phyloP scores from a whole-genome alignment of 352 stramenopile genomes.

The Thalassiosira hispida region DNA sequence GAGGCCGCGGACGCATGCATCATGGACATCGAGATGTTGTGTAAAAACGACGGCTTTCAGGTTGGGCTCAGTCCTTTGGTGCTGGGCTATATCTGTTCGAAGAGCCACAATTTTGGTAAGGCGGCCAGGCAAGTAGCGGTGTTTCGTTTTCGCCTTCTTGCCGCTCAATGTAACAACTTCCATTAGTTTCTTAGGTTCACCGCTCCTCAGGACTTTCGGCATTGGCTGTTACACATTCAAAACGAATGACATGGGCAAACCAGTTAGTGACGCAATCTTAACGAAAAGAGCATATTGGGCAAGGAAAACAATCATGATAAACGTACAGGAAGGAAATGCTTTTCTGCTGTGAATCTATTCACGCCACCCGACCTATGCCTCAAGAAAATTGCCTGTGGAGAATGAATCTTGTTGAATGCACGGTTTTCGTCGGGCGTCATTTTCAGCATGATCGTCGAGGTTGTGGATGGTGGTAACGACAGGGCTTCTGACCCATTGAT shows the following conservation, averaged over 20 bases:
- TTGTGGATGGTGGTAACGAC: conserved; percentile 25
- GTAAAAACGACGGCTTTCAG: conserved; percentile 23
- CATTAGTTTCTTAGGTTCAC: no score
- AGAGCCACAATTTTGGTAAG: conserved; percentile 34
- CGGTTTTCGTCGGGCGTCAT: conserved; percentile 18
- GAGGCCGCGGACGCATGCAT: conserved; percentile 6
- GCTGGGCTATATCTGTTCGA: conserved; percentile 12
- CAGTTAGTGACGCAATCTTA: no score
- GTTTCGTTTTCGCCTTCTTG: background rate
- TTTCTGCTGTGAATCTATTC: no score
- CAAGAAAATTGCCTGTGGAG: background rate
- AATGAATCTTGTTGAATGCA: conserved; percentile 13
- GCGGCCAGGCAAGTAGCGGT: conserved; percentile 2
- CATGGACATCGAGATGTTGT: conserved; percentile 14
- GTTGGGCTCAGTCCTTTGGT: background rate
- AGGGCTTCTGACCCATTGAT: conserved; percentile 25
- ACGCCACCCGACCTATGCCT: background rate
- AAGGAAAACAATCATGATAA: no score
- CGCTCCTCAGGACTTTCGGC: no score
- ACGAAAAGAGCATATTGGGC: no score
- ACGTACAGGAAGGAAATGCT: no score
- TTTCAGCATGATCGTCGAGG: conserved; percentile 29
- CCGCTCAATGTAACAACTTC: background rate
- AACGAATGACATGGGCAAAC: no score
- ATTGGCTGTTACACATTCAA: no score